Percentiles rank a stretch among this genome's conserved stretches.
Conservation (phyloP, 1,139 yeast genomes). For the Yamadazyma diddensiae region DNA sequence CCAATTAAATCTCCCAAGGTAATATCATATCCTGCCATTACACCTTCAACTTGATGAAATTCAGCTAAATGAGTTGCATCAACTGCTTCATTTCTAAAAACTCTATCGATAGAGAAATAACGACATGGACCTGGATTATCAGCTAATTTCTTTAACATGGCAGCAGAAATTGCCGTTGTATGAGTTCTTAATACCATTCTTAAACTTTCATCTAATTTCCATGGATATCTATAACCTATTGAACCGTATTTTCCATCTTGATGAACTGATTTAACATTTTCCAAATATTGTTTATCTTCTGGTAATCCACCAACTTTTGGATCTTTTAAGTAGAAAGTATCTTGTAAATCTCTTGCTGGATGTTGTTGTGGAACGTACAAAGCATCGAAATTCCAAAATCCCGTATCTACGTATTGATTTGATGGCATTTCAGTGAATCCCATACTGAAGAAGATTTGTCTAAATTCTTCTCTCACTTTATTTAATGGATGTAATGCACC, state of each 20-base stretch:
- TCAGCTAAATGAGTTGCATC: conserved; percentile 99
- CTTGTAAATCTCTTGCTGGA: conserved; percentile 99
- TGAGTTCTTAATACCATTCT: conserved; percentile 95
- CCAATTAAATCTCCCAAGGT: conserved; percentile 96
- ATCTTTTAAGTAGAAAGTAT: conserved; percentile 94
- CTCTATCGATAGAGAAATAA: conserved; percentile 94
- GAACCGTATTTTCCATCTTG: conserved; percentile 91
- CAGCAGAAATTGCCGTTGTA: conserved; percentile 90
- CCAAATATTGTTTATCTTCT: conserved; percentile 72
- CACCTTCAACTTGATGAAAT: conserved; percentile 99
- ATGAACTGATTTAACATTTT: conserved; percentile 79
- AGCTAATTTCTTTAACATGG: conserved; percentile 84
- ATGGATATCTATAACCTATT: conserved; percentile 96
- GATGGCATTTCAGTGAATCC: conserved; percentile 99
- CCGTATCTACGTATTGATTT: conserved; percentile 94
- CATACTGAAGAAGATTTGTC: conserved; percentile 95
- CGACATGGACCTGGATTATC: conserved; percentile 87
- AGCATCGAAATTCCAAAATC: conserved; percentile 98
- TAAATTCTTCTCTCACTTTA: conserved; percentile 95
- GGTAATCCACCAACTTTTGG: conserved; percentile 81
- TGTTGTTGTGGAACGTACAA: conserved; percentile 98
- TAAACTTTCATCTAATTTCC: conserved; percentile 89
- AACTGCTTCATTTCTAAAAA: conserved; percentile 98
- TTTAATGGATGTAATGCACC: conserved; percentile 97
- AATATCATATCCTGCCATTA: conserved; percentile 91